Conservation (phyloP, 2,329 filamentous ascomycete genomes). For the Tricladium varicosporioides region DNA sequence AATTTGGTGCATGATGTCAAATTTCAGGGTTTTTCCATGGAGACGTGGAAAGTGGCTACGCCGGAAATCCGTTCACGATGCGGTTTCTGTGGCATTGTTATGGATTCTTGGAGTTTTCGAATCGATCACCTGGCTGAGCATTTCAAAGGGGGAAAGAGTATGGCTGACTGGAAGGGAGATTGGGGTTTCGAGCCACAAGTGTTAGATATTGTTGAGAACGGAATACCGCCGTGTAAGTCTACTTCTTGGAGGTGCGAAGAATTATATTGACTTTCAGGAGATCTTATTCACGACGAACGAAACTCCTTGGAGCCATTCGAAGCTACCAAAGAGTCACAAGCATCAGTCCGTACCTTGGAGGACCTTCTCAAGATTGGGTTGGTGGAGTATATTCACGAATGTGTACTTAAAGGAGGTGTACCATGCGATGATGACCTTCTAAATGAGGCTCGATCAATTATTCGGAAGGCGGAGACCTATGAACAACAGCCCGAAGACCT, state of each 20-base stretch:
- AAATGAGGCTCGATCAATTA: conserved; percentile 57
- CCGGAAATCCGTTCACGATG: conserved; percentile 62
- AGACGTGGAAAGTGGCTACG: conserved; percentile 57
- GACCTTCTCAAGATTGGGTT: conserved; percentile 60
- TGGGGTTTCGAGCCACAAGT: conserved; percentile 65
- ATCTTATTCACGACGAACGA: conserved; percentile 63
- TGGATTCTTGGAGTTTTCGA: conserved; percentile 60
- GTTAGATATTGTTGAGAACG: conserved; percentile 63
- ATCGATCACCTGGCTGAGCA: conserved; percentile 65
- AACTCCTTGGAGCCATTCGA: conserved; percentile 54
- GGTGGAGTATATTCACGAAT: conserved; percentile 48
- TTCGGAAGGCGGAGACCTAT: conserved; percentile 54
- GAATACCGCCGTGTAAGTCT: conserved; percentile 61
- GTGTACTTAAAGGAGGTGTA: conserved; percentile 39
- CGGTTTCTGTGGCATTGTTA: conserved; percentile 62
- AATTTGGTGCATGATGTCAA: conserved; percentile 60
- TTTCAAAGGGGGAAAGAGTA: conserved; percentile 64
- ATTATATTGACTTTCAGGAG: conserved; percentile 34
- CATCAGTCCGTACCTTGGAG: conserved; percentile 56
- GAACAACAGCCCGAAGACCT: conserved; percentile 33
- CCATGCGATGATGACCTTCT: conserved; percentile 54
- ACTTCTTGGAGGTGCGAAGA: conserved; percentile 15
- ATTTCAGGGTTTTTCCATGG: conserved; percentile 62
- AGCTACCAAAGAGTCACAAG: conserved; percentile 38
- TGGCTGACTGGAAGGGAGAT: conserved; percentile 69